A percentile compares a stretch with the other conserved stretches of the same genome.
These are phyloP conservation scores for Ilyonectria destructans DNA, from an alignment of 2,329 filamentous ascomycete genomes.

Conservation along the genomic window DNA sequence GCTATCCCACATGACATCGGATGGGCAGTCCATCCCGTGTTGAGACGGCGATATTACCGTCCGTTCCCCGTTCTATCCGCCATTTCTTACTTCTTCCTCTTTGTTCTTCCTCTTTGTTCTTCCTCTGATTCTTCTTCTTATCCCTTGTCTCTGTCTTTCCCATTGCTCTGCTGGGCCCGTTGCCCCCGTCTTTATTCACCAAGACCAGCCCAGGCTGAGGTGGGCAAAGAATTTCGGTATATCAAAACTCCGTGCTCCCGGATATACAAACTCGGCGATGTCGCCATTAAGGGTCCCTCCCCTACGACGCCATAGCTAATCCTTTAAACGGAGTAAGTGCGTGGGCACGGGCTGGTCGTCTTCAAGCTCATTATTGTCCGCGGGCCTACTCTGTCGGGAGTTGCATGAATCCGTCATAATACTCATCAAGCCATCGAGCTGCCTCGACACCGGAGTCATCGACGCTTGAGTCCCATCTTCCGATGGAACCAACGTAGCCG, in stretches of 20 bases:
- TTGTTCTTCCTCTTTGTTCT: slow-evolving; percentile 18
- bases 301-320: slow-evolving; percentile 33
- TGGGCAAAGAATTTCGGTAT: slow-evolving; percentile 30
- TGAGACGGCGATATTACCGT: slow-evolving; percentile 33
- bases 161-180: slow-evolving; percentile 24
- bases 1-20: slow-evolving; percentile 37
- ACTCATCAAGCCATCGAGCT: slow-evolving; percentile 69
- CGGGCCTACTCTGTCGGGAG: slow-evolving; percentile 55
- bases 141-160: slow-evolving; percentile 28
- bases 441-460: slow-evolving; percentile 68
- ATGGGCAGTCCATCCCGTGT: slow-evolving; percentile 30
- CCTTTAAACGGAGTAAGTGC: slow-evolving; percentile 27
- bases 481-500: slow-evolving; percentile 80
- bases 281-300: slow-evolving; percentile 36
- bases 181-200: slow-evolving; percentile 15
- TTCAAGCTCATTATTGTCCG: slow-evolving; percentile 36
- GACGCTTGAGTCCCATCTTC: slow-evolving; percentile 67
- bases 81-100: no score
- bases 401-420: slow-evolving; percentile 70
- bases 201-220: slow-evolving; percentile 35
- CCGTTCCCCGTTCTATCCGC: slow-evolving; percentile 38
- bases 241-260: slow-evolving; percentile 47
- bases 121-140: slow-evolving; percentile 23
- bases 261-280: slow-evolving; percentile 43
- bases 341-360: slow-evolving; percentile 39